phyloP scores from a whole-genome alignment of 83 land plant species.

The Picea abies region DNA sequence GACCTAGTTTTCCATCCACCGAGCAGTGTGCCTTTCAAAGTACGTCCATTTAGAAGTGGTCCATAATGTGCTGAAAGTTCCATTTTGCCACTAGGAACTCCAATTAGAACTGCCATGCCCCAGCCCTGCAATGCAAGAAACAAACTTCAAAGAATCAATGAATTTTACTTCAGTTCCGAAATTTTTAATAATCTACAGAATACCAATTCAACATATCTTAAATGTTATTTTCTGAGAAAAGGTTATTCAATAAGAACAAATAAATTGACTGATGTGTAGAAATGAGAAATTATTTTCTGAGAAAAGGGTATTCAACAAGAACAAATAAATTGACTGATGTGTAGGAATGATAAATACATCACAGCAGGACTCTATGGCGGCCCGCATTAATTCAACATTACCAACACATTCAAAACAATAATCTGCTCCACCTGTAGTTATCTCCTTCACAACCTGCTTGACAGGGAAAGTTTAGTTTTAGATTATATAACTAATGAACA shows the following conservation, averaged over 20 bases:
- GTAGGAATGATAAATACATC: conserved; percentile 40
- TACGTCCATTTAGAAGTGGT: conserved; percentile 65
- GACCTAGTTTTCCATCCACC: conserved; percentile 94
- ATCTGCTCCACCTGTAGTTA: conserved; percentile 25
- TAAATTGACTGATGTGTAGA: not conserved
- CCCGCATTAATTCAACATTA: conserved; percentile 56
- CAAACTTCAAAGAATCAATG: not conserved
- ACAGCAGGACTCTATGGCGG: conserved; percentile 81
- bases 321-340: not conserved
- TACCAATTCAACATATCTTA: not conserved
- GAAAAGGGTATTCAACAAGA: not conserved
- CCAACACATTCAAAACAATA: conserved; percentile 9
- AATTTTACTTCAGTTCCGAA: not conserved
- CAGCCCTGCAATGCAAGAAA: conserved; percentile 54
- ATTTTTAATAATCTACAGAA: not conserved
- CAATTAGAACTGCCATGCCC: conserved; percentile 73
- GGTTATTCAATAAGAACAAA: not conserved
- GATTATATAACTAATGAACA: not conserved
- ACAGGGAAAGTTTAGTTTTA: not conserved
- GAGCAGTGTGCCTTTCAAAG: conserved; percentile 70
- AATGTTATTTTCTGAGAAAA: not conserved
- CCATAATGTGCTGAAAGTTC: conserved; percentile 70
- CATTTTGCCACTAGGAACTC: conserved; percentile 76
- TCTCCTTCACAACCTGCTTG: conserved; percentile 58
- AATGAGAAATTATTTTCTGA: not conserved